A percentile compares a stretch with the other conserved stretches of the same genome.
Evolutionary conservation across 108 stramenopile genomes (phyloP).

Genomic region (Stephanodiscus triporus): DNA sequence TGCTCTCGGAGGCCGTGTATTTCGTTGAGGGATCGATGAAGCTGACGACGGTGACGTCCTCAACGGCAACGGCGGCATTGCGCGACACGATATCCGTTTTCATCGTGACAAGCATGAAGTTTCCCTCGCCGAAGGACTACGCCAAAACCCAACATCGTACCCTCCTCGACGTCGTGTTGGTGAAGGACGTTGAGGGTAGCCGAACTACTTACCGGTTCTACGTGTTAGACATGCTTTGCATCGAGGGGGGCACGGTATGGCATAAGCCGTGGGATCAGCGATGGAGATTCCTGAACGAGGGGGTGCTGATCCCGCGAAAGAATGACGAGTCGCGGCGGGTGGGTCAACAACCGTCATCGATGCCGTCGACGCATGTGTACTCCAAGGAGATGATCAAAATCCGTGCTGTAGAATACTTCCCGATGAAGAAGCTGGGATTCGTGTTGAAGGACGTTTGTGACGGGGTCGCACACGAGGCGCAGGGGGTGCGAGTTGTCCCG

Average conservation of each 20-base stretch:
- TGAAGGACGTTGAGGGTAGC: conserved; percentile 38
- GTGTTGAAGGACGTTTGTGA: conserved; percentile 52
- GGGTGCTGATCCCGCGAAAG: conserved; percentile 49
- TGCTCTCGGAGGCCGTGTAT: conserved; percentile 53
- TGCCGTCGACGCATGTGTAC: conserved; percentile 15
- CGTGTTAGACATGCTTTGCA: conserved; percentile 39
- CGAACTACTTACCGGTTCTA: conserved; percentile 36
- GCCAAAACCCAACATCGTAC: conserved; percentile 48
- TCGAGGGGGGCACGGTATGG: conserved; percentile 49
- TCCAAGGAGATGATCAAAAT: conserved; percentile 44
- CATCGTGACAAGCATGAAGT: conserved; percentile 37
- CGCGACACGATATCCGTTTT: conserved; percentile 13
- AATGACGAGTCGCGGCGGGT: conserved; percentile 35
- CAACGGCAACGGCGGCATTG: background rate
- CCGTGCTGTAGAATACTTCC: conserved; percentile 56
- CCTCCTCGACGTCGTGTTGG: conserved; percentile 49
- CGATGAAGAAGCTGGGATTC: conserved; percentile 46
- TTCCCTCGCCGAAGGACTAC: conserved; percentile 48
- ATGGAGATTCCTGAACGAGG: conserved; percentile 49
- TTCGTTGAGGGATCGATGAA: conserved; percentile 40
- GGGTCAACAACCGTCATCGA: background rate
- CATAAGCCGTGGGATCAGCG: conserved; percentile 50
- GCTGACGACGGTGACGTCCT: background rate
- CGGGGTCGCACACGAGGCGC: conserved; percentile 46
- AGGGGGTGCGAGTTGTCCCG: conserved; percentile 41